Conservation (phyloP, 805 yeast genomes). For the Brettanomyces naardenensis region DNA sequence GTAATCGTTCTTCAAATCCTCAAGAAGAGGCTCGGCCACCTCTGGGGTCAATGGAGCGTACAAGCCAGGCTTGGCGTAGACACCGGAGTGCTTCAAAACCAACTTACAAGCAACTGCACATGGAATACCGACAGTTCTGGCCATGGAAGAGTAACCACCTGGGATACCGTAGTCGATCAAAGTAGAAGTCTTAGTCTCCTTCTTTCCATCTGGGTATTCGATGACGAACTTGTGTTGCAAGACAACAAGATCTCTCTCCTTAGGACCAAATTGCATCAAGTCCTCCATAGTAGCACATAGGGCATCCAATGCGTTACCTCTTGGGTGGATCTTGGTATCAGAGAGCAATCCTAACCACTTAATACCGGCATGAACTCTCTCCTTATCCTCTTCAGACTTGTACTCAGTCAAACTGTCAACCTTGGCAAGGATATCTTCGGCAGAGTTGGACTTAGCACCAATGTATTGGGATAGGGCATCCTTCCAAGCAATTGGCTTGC, state of each 20-base stretch:
- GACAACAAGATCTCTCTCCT: slow-evolving; percentile 91
- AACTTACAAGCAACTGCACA: slow-evolving; percentile 92
- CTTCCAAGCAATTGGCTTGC: slow-evolving; percentile 67
- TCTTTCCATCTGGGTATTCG: slow-evolving; percentile 89
- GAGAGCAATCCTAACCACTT: slow-evolving; percentile 93
- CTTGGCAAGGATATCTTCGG: slow-evolving; percentile 66
- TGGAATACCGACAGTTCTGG: slow-evolving; percentile 96
- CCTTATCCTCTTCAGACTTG: slow-evolving; percentile 74
- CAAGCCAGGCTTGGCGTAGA: slow-evolving; percentile 69
- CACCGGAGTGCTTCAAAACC: slow-evolving; percentile 63
- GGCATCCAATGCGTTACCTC: slow-evolving; percentile 93
- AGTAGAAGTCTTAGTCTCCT: slow-evolving; percentile 91
- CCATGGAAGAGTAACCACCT: slow-evolving; percentile 96
- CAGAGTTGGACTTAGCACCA: slow-evolving; percentile 63
- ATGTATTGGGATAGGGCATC: slow-evolving; percentile 72
- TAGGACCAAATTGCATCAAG: slow-evolving; percentile 91
- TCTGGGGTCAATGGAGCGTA: slow-evolving; percentile 90
- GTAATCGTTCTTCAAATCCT: slow-evolving; percentile 83
- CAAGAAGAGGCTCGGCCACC: slow-evolving; percentile 84
- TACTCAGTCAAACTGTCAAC: slow-evolving; percentile 74
- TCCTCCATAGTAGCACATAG: slow-evolving; percentile 94
- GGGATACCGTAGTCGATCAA: slow-evolving; percentile 89
- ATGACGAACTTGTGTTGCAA: slow-evolving; percentile 98
- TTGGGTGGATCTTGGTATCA: slow-evolving; percentile 66
- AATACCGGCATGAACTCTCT: slow-evolving; percentile 81